Conservation (phyloP, 2,329 filamentous ascomycete species). For the Monilinia fructigena region DNA sequence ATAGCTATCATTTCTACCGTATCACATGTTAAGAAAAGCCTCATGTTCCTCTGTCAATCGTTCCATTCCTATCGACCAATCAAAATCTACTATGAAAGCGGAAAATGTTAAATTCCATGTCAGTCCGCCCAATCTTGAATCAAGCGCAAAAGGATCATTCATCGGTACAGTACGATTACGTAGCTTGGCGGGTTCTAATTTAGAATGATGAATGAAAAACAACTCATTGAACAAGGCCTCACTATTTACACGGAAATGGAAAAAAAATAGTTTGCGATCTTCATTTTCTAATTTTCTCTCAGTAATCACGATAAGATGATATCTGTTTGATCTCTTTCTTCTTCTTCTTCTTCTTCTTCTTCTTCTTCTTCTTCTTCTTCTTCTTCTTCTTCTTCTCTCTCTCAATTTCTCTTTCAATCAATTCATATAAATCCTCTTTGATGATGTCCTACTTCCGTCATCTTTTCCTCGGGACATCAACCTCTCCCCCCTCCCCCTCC, state of each 20-base stretch:
- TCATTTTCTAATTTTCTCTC: not conserved
- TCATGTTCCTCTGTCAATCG: slow-evolving; percentile 1
- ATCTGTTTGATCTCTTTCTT: not conserved
- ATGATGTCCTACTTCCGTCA: slow-evolving; percentile 16
- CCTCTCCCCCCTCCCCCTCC: slow-evolving; percentile 20
- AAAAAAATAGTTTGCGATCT: not conserved
- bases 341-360: not conserved
- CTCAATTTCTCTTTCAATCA: not conserved
- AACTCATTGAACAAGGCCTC: not conserved
- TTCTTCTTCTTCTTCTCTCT: not conserved
- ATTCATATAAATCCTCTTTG: not conserved
- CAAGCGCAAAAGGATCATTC: not conserved
- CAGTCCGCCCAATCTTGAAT: not conserved
- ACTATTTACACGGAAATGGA: not conserved
- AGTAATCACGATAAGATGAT: not conserved
- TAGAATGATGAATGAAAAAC: not conserved
- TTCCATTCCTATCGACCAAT: not conserved
- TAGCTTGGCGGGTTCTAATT: slow-evolving; percentile 10
- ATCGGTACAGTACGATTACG: not conserved
- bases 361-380: not conserved
- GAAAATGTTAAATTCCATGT: not conserved
- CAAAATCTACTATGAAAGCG: not conserved
- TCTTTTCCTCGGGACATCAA: slow-evolving; percentile 18
- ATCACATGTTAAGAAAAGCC: not conserved
- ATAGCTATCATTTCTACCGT: not conserved